Base-by-base conservation (phyloP, 2,329 filamentous ascomycete species). In the Dryadomyces quercus-mongolicae region DNA sequence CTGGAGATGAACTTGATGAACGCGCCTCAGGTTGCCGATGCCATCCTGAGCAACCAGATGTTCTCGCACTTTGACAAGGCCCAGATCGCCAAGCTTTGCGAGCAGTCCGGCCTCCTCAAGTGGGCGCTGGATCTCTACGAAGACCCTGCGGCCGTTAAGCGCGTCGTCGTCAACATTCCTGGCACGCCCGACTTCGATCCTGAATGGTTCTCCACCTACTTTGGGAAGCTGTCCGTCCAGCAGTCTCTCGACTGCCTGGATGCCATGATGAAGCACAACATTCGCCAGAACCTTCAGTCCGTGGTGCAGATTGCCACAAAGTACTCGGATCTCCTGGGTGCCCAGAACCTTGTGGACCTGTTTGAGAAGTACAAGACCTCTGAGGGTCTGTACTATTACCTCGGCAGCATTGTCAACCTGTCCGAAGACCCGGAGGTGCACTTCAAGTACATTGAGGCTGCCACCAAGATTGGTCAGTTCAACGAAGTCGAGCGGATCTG, bases 381-480 rank as follows among this genome's bases (percentile, higher is more conserved):
- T 3, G 93, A 98, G 70, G 93, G 93, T 67, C 82, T 98, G 5
- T 98, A 93, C 80, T 96, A 95, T 75, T 98, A 96, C 72, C 82
- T 98, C 16, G 93, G 93, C 58, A 95, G 91, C 67, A 94, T 98
- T 62, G 92, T 98, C 70, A 98, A 98, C 68, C 76, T 98, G 49
- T 95, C 88, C 55, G 89, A 97, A 68, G 93, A 97, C 63, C 79
- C 86, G 21, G 93, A 98, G 66, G 93, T 98, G 34, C 87, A 93
- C 67, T 98, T 96, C 83, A 98, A 98, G 77, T 98, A 98, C 71
- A 95, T 98, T 56, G 92, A 98, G 72, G 90, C 93, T 54, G 93
- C 94, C 36, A 95, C 91, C 22, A 87, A 84, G 66, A 94, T 95
- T 81, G 84, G 85, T 34, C 92, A 98, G 70, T 82, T 95, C 65